These are phyloP conservation scores for Fusarium chuoi DNA, from an alignment of 2,329 filamentous ascomycete genomes.

Conservation along the genomic window DNA sequence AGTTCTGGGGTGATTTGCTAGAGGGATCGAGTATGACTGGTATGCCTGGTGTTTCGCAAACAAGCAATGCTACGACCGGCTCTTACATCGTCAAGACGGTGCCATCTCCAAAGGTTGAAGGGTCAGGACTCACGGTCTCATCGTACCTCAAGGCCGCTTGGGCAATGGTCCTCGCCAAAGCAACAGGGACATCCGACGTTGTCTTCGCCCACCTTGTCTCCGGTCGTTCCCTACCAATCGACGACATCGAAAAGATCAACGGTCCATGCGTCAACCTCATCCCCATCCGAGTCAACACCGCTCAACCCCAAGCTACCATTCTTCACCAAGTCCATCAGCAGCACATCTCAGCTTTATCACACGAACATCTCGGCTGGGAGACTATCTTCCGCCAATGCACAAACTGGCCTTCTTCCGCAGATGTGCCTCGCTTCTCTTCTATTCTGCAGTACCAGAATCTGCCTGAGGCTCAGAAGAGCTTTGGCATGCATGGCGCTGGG, in stretches of 20 bases:
- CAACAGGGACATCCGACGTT: neutral
- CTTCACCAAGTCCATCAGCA: neutral
- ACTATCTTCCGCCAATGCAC: neutral
- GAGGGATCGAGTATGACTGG: fast-evolving
- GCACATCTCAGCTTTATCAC: neutral
- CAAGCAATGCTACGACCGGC: fast-evolving
- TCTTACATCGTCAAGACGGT: neutral
- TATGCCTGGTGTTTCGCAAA: fast-evolving
- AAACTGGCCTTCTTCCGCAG: neutral
- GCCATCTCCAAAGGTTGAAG: neutral
- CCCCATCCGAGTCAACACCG: neutral
- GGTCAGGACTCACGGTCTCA: neutral
- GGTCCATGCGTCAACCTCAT: neutral
- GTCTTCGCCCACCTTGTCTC: neutral
- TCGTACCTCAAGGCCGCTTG: neutral
- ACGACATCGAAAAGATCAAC: neutral
- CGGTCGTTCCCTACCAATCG: neutral
- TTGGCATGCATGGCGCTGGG: neutral
- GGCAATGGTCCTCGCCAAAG: neutral
- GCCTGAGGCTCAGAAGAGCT: neutral
- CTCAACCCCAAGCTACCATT: neutral
- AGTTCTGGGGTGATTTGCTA: neutral
- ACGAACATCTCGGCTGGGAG: neutral
- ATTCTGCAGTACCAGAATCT: neutral
- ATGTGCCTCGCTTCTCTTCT: neutral